phyloP scores from a whole-genome alignment of 1,284 basidiomycete species.

The Trichosporon asahii region DNA sequence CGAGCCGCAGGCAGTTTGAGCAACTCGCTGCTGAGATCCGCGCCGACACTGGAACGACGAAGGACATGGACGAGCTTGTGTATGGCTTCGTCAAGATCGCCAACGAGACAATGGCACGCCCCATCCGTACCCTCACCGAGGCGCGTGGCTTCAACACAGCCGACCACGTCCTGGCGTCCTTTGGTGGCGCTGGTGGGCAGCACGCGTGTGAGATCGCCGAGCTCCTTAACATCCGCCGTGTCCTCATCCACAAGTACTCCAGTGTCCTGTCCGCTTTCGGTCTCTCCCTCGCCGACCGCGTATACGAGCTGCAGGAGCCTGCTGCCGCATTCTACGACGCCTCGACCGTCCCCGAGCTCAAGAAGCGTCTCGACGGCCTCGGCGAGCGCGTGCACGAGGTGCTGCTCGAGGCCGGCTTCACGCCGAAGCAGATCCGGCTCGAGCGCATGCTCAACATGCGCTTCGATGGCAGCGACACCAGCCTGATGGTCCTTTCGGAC shows the following conservation, averaged over 20 bases:
- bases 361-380: conserved; percentile 65
- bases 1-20: conserved; percentile 64
- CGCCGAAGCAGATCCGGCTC: conserved; percentile 62
- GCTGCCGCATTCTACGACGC: conserved; percentile 55
- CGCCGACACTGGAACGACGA: conserved; percentile 58
- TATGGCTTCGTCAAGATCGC: conserved; percentile 78
- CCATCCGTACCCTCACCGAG: conserved; percentile 87
- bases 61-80: conserved; percentile 80
- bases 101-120: conserved; percentile 89
- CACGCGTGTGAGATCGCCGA: conserved; percentile 83
- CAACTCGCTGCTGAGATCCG: conserved; percentile 67
- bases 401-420: conserved; percentile 75
- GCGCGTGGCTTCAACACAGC: conserved; percentile 79
- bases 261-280: conserved; percentile 88
- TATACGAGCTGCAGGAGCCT: conserved; percentile 65
- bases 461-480: conserved; percentile 76
- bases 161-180: conserved; percentile 80
- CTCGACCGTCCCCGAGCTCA: conserved; percentile 57
- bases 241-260: conserved; percentile 80
- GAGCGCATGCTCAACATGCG: conserved; percentile 89
- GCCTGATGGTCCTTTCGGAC: conserved; percentile 75
- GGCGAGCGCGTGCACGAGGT: conserved; percentile 63
- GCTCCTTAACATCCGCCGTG: conserved; percentile 70
- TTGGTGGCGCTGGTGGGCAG: conserved; percentile 88
- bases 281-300: conserved; percentile 79